Percentiles rank a stretch among this genome's conserved stretches.
Conservation (phyloP, 1,284 basidiomycete genomes). For the Thecaphora frezii region DNA sequence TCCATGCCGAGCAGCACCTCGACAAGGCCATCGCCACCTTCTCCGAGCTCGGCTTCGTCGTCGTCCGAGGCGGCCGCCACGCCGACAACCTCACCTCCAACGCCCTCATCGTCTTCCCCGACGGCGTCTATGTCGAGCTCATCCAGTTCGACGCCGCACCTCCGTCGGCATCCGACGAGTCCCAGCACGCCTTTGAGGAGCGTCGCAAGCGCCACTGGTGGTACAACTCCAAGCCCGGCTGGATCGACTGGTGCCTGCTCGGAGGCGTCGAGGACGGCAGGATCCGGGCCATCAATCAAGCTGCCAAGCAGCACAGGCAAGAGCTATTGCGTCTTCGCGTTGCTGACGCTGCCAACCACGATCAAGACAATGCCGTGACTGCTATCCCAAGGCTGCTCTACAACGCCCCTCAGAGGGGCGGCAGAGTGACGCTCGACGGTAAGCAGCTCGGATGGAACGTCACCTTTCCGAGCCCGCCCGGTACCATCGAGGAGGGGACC, state of each 20-base stretch:
- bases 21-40: constrained; percentile 27
- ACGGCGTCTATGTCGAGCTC: constrained; percentile 46
- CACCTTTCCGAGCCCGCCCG: constrained; percentile 28
- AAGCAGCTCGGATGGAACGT: constrained; percentile 38
- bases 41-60: constrained; percentile 36
- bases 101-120: constrained; percentile 37
- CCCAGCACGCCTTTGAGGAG: constrained; percentile 16
- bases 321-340: not conserved
- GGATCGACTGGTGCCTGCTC: constrained; percentile 43
- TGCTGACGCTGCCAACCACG: not conserved
- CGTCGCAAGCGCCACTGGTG: constrained; percentile 37
- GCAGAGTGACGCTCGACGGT: constrained; percentile 24
- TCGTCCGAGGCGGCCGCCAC: constrained; percentile 34
- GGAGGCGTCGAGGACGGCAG: constrained; percentile 25
- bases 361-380: not conserved
- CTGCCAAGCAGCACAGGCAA: constrained; percentile 4
- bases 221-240: constrained; percentile 28
- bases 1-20: constrained; percentile 10
- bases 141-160: constrained; percentile 28
- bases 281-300: constrained; percentile 28
- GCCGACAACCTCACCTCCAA: constrained; percentile 40
- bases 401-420: constrained; percentile 15
- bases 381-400: constrained; percentile 15
- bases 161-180: constrained; percentile 11
- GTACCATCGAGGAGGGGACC: not conserved